These are phyloP conservation scores for Prunus fruticosa DNA, from an alignment of 306 rosid genomes.

Conservation along the genomic window DNA sequence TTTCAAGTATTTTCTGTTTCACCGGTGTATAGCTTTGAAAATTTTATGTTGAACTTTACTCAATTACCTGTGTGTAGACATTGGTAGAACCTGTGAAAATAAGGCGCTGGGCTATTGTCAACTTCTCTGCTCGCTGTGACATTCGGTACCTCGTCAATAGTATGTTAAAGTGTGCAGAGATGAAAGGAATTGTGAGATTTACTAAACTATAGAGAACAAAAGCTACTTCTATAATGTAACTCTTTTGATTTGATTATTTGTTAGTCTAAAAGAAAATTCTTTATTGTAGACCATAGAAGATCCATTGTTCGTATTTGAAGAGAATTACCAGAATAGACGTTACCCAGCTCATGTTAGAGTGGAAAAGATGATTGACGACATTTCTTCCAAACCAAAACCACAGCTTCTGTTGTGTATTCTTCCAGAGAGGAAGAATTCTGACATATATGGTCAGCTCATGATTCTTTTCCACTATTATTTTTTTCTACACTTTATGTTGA, in stretches of 20 bases:
- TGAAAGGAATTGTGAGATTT: slow-evolving; percentile 40
- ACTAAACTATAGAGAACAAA: not conserved
- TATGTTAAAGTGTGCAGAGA: slow-evolving; percentile 14
- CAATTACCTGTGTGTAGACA: not conserved
- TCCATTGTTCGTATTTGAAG: slow-evolving; percentile 23
- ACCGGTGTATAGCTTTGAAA: not conserved
- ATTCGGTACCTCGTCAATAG: not conserved
- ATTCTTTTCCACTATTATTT: not conserved
- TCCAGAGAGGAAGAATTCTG: slow-evolving; percentile 43
- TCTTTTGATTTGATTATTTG: slow-evolving; percentile 3
- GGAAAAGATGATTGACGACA: slow-evolving; percentile 5
- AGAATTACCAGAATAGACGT: not conserved
- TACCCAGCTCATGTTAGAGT: slow-evolving; percentile 30
- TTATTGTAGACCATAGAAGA: slow-evolving; percentile 11
- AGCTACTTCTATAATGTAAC: not conserved
- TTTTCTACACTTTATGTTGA: not conserved
- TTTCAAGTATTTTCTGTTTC: not conserved
- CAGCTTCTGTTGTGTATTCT: slow-evolving; percentile 47
- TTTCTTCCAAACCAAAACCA: not conserved
- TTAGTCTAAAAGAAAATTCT: not conserved
- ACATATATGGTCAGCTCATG: slow-evolving; percentile 38
- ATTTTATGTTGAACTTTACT: not conserved
- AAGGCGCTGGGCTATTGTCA: slow-evolving; percentile 42
- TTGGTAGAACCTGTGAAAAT: slow-evolving; percentile 32
- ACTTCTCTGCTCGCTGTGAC: slow-evolving; percentile 37